Base-by-base conservation (phyloP, 208 protist species). In the Endotrypanum monterogeii region DNA sequence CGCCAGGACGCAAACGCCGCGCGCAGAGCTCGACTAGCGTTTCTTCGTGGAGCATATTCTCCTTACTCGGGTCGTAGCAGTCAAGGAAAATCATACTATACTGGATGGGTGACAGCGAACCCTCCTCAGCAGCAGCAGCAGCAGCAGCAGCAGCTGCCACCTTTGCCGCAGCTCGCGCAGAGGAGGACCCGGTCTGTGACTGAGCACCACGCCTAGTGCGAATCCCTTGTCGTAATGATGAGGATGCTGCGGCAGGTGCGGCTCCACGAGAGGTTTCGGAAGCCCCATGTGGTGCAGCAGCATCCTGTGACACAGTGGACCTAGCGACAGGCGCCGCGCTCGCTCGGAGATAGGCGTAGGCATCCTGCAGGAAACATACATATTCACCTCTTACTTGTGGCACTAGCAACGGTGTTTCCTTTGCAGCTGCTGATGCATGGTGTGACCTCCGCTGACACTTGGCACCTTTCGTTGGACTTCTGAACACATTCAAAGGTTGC, bases 11-110 rank as follows among this genome's bases (percentile, higher is more conserved):
- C 48, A 95, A 85, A 6, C 86, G 84, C 39, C 68, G 63, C 20
- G 71, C 74, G 61, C 91, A 95, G 16, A 84, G 56, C 50, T 88
- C 78, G 23, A 95, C 63, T 18, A 95, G 82, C 12, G 72, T 66
- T 16, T 57, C 80, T 32, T 88, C 87, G 67, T 90, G 83, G 84
- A 96, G 85, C 91, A 96, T 96, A 37, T 52, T 70, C 57, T 93
- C 91, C 4, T 76, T 74, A 52, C 83, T 61, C 1, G 91, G 89
- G 75, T 96, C 91, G 71, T 94, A 96, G 80, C 91, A 96, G 72
- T 96, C 91, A 0, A 96, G 78, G 71, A 94, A 93, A 28, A 96
- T 88, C 52, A 96, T 75, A 35, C 78, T 81, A 75, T 96, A 95
- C 67, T 72, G 58, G 41, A 52, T 28, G n/a, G 32, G 32, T 48